These are phyloP conservation scores for Dryas alaskensis DNA, from an alignment of 306 rosid species.

Conservation along the genomic window DNA sequence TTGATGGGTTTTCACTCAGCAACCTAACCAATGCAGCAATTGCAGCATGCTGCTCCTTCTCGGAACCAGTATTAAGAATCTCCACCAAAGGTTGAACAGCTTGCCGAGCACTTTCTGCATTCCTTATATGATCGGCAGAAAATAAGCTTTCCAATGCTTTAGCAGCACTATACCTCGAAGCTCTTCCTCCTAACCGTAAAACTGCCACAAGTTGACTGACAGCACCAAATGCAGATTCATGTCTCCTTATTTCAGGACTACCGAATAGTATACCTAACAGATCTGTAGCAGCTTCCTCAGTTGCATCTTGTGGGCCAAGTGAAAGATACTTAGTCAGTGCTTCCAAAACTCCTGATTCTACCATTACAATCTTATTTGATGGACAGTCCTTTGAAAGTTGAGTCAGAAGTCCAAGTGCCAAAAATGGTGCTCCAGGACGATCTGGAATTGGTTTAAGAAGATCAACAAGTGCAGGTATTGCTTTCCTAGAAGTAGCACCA, in stretches of 20 bases:
- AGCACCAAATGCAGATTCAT: constrained; percentile 89
- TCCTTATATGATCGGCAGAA: constrained; percentile 93
- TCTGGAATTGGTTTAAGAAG: constrained; percentile 98
- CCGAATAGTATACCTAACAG: constrained; percentile 87
- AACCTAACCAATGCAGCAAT: constrained; percentile 92
- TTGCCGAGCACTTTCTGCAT: constrained; percentile 90
- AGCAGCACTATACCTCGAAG: constrained; percentile 92
- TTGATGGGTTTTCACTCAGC: constrained; percentile 95
- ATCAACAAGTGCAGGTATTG: constrained; percentile 95
- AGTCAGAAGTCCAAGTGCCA: constrained; percentile 86
- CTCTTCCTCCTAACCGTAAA: constrained; percentile 95
- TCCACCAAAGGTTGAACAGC: constrained; percentile 98
- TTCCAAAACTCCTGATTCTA: constrained; percentile 93
- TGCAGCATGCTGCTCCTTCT: constrained; percentile 97
- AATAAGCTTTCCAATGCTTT: constrained; percentile 96
- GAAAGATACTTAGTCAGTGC: constrained; percentile 95
- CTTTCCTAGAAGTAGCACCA: constrained; percentile 95
- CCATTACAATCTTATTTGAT: constrained; percentile 89
- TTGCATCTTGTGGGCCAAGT: constrained; percentile 93
- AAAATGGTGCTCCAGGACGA: constrained; percentile 98
- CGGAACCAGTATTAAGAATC: constrained; percentile 92
- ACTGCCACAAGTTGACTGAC: constrained; percentile 99
- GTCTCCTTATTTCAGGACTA: constrained; percentile 92
- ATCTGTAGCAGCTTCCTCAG: constrained; percentile 97
- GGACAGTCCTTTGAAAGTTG: constrained; percentile 87